Evolutionary conservation across 2,329 filamentous ascomycete genomes (phyloP), one percentile per base, ranked within the genome.

Genomic region (Fusarium verrucosum): DNA sequence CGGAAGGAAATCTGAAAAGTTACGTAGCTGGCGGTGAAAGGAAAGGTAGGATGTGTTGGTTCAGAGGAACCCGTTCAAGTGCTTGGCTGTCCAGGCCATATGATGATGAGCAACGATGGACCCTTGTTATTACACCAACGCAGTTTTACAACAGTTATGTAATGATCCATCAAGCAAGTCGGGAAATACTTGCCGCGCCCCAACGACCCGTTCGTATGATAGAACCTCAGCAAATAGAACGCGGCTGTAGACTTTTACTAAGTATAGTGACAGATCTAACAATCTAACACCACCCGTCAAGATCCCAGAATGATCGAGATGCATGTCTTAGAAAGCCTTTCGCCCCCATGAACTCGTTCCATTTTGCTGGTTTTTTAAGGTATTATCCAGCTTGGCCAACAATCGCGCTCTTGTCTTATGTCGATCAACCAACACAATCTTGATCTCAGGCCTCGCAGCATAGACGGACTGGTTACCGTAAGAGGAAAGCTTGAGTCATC

Each of bases 381-480:
- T n/a, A n/a, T n/a, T n/a, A n/a, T n/a, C n/a, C n/a, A n/a, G n/a
- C 26, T 47, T 28, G 58, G 43, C 43, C 42, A 68, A 64, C 58
- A 64, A 51, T 43, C 67, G 52, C 69, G 50, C 47, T 59, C 41
- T 41, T 60, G 45, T 33, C 44, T 45, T 45, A 56, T 58, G 54
- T 23, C 40, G 25, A 61, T 52, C 53, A 37, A 59, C 61, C 53
- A 58, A 63, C 58, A 33, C 47, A 52, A 58, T 57, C 37, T 45
- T 52, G 42, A 46, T 36, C 25, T 38, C 53, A 53, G 41, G 55
- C 52, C 59, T 52, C 58, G 68, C 63, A 57, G 44, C 46, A 47
- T 23, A 32, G 35, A 50, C 58, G 53, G 58, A 16, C 38, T 56
- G 49, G 28, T 62, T 63, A 46, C 55, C 62, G 43, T 17, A 70